A percentile compares a stretch with the other conserved stretches of the same genome.
phyloP scores from a whole-genome alignment of 2,329 filamentous ascomycete genomes.

The Botrytis elliptica region DNA sequence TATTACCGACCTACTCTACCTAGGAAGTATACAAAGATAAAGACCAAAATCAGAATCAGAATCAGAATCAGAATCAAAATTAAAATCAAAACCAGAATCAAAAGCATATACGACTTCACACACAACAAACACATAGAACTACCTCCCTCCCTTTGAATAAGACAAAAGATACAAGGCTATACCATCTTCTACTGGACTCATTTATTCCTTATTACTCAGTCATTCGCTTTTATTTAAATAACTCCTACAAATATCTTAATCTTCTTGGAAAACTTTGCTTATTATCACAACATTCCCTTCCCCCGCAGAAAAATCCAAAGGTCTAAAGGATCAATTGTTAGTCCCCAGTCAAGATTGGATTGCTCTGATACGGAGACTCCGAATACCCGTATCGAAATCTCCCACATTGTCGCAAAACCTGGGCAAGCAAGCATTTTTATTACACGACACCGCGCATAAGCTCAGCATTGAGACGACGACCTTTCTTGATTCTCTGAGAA shows the following conservation, averaged over 20 bases:
- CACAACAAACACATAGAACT: background rate
- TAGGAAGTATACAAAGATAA: background rate
- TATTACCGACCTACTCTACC: background rate
- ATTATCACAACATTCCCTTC: constrained; percentile 5
- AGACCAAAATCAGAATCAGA: background rate
- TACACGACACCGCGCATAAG: constrained; percentile 21
- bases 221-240: background rate
- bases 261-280: background rate
- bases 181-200: background rate
- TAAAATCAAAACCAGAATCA: background rate
- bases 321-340: background rate
- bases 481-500: background rate
- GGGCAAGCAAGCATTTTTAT: constrained; percentile 16
- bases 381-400: constrained; percentile 2
- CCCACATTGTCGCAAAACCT: constrained; percentile 21
- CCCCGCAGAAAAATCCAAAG: constrained; percentile 19
- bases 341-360: background rate
- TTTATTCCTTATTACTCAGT: background rate
- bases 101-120: background rate
- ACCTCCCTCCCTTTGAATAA: background rate
- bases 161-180: background rate
- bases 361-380: constrained; percentile 14
- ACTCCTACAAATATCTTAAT: background rate
- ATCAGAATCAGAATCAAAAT: too few species aligned
- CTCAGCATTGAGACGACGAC: constrained; percentile 8